Evolutionary conservation across 228 moss, liverwort and hornwort genomes (phyloP).

Genomic region (Sphagnum magellanicum): DNA sequence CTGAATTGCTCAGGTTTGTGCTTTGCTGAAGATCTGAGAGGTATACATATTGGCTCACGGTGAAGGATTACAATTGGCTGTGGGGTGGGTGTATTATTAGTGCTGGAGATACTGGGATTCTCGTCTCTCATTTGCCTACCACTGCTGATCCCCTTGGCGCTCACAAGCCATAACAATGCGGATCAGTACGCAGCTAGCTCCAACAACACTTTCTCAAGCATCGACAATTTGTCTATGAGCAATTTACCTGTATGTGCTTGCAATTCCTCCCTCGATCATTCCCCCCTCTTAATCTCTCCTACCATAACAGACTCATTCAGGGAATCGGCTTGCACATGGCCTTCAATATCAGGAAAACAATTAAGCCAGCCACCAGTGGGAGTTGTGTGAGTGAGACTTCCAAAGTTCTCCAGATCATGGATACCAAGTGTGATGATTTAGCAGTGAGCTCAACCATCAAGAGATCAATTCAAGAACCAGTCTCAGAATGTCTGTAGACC

Average conservation of each 20-base stretch:
- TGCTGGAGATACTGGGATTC: slow-evolving; percentile 30
- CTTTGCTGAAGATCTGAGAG: too few relatives aligned
- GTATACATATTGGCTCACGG: too few relatives aligned
- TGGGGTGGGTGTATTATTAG: slow-evolving; percentile 15
- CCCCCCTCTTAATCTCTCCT: neutral
- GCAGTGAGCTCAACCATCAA: too few relatives aligned
- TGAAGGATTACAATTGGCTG: too few relatives aligned
- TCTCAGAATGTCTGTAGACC: neutral
- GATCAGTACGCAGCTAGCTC: neutral
- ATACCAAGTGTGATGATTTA: too few relatives aligned
- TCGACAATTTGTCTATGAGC: slow-evolving; percentile 52
- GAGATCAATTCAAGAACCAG: too few relatives aligned
- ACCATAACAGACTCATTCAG: slow-evolving; percentile 4
- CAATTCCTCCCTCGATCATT: neutral
- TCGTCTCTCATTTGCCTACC: slow-evolving; percentile 36
- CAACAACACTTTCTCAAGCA: slow-evolving; percentile 15
- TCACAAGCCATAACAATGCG: slow-evolving; percentile 24
- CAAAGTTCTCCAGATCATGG: too few relatives aligned
- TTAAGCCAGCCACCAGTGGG: neutral
- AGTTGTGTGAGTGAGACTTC: neutral
- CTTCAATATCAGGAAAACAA: neutral
- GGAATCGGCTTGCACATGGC: neutral
- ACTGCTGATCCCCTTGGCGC: slow-evolving; percentile 35
- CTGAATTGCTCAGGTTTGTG: too few relatives aligned
- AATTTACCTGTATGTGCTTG: slow-evolving; percentile 25